phyloP scores from a whole-genome alignment of 1,284 basidiomycete genomes.

The Malassezia nana region DNA sequence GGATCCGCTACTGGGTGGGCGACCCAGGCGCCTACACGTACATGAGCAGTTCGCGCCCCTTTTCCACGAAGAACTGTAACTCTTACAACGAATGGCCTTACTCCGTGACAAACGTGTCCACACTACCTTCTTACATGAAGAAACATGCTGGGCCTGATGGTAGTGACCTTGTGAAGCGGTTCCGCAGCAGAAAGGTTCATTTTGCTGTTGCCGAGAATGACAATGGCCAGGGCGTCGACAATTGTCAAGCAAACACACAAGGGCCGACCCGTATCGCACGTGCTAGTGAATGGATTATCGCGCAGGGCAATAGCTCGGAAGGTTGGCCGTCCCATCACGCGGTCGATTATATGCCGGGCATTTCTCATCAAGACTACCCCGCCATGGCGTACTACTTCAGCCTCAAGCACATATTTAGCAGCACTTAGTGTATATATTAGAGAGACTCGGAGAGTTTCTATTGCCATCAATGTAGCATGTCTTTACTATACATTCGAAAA shows the following conservation, averaged over 20 bases:
- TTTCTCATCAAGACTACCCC: conserved; percentile 38
- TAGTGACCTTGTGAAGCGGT: conserved; percentile 21
- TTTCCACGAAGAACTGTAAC: conserved; percentile 18
- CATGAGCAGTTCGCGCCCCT: neutral
- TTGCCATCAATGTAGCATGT: no score
- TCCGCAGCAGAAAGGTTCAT: conserved; percentile 25
- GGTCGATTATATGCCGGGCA: conserved; percentile 32
- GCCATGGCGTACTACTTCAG: conserved; percentile 5
- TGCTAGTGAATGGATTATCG: conserved; percentile 29
- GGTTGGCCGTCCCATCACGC: conserved; percentile 28
- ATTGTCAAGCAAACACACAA: conserved; percentile 29
- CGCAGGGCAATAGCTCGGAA: conserved; percentile 10
- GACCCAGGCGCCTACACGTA: conserved; percentile 20
- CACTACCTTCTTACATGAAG: conserved; percentile 18
- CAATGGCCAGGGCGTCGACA: conserved; percentile 28
- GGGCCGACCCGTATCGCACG: conserved; percentile 39
- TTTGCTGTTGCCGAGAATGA: conserved; percentile 34
- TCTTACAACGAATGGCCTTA: conserved; percentile 31
- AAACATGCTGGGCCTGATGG: conserved; percentile 22
- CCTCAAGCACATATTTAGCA: conserved; percentile 5
- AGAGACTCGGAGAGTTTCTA: no score
- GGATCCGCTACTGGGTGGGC: conserved; percentile 21
- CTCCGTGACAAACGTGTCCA: conserved; percentile 17
- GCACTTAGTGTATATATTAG: neutral
- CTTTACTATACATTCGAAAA: no score